phyloP scores from a whole-genome alignment of 2,329 filamentous ascomycete species.

The Magnaporthiopsis rhizophila region DNA sequence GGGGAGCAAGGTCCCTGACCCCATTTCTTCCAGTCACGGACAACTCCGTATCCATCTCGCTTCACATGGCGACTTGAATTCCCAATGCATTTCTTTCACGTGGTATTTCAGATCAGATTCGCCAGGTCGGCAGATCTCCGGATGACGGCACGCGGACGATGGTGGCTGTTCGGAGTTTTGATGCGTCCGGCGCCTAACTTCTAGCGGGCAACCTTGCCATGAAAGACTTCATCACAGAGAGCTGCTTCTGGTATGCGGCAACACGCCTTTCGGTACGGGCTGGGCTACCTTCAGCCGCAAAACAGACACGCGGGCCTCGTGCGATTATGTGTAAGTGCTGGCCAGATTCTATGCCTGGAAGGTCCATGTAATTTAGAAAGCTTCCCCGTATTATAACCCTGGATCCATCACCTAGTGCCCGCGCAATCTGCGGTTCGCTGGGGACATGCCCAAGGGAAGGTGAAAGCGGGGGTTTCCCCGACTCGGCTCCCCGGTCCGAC shows the following conservation, averaged over 20 bases:
- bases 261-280: no score
- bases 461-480: neutral
- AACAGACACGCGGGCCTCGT: no score
- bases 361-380: neutral
- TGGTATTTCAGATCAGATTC: conserved; percentile 24
- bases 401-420: neutral
- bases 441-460: neutral
- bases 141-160: conserved; percentile 28
- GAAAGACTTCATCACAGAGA: no score
- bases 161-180: no score
- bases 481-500: neutral
- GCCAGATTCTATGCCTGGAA: no score
- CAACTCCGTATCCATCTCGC: conserved; percentile 51
- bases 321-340: no score
- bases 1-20: neutral
- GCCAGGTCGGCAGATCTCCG: neutral
- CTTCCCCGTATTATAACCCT: neutral
- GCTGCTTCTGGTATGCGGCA: no score
- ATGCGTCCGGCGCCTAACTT: no score
- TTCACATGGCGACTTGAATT: conserved; percentile 50
- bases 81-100: conserved; percentile 35
- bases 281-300: no score
- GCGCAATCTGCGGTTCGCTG: neutral
- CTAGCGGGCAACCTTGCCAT: no score
- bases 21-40: neutral